Evolutionary conservation across 441 rosid species (phyloP).

Genomic region (Manihot esculenta): DNA sequence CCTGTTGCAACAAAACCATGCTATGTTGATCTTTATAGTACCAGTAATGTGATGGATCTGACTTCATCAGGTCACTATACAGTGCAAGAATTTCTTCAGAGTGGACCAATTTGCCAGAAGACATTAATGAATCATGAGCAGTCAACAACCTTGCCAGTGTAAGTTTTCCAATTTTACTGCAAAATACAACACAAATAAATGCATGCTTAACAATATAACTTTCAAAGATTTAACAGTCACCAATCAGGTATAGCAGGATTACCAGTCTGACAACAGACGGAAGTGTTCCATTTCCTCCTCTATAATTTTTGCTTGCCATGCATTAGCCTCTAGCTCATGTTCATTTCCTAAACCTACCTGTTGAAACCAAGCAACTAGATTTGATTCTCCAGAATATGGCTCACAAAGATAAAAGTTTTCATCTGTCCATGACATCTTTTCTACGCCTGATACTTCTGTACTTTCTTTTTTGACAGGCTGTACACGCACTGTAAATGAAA

Average conservation of each 20-base stretch:
- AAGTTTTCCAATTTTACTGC: conserved; percentile 93
- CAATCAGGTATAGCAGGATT: conserved; percentile 22
- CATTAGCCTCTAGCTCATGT: conserved; percentile 29
- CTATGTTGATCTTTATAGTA: conserved; percentile 79
- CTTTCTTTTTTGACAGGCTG: conserved; percentile 32
- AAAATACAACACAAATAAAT: conserved; percentile 15
- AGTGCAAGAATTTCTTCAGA: conserved; percentile 63
- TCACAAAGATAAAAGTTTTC: conserved; percentile 39
- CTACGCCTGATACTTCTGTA: conserved; percentile 28
- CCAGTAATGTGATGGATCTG: conserved; percentile 64
- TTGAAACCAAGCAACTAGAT: conserved; percentile 30
- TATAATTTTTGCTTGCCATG: conserved; percentile 54
- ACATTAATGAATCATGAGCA: conserved; percentile 52
- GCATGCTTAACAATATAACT: background rate
- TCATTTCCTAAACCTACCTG: conserved; percentile 32
- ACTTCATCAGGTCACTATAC: conserved; percentile 58
- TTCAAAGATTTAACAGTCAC: conserved; percentile 11
- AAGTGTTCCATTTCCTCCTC: conserved; percentile 57
- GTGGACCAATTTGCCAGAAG: conserved; percentile 34
- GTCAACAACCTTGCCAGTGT: conserved; percentile 81
- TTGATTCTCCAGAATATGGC: conserved; percentile 28
- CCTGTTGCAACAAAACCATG: conserved; percentile 65
- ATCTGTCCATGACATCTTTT: conserved; percentile 51
- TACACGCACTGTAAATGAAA: conserved; percentile 47
- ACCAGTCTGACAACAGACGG: conserved; percentile 65